Conservation (phyloP, 179 eudicot genomes). For the Silene vulgaris region DNA sequence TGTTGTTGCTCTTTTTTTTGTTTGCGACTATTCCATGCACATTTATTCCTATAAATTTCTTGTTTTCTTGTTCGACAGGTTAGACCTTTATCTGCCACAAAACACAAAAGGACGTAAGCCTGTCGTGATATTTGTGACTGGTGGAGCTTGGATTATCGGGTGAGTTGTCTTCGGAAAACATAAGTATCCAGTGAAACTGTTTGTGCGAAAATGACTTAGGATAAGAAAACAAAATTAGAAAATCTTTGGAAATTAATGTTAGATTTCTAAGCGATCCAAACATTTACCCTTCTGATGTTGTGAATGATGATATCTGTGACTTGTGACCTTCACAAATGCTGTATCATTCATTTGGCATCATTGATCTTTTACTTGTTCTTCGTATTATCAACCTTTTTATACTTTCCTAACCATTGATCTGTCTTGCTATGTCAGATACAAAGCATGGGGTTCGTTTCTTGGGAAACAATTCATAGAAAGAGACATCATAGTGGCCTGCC, state of each 20-base stretch:
- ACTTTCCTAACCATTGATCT: background rate
- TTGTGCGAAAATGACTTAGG: background rate
- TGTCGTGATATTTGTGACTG: slow-evolving; percentile 91
- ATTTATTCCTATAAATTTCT: background rate
- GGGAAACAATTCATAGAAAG: slow-evolving; percentile 82
- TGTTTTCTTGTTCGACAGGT: slow-evolving; percentile 41
- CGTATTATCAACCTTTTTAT: background rate
- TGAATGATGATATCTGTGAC: too few relatives aligned
- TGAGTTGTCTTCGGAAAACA: slow-evolving; percentile 31
- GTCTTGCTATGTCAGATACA: slow-evolving; percentile 53
- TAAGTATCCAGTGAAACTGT: slow-evolving; percentile 5
- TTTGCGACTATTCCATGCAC: background rate
- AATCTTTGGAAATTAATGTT: background rate
- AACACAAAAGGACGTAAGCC: slow-evolving; percentile 64
- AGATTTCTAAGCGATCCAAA: background rate
- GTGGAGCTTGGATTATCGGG: slow-evolving; percentile 99
- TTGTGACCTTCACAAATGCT: background rate
- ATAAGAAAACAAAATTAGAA: background rate
- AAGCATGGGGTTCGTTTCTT: slow-evolving; percentile 97
- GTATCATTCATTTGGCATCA: background rate
- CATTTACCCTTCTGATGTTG: background rate
- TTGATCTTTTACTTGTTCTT: slow-evolving; percentile 6
- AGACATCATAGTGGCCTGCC: slow-evolving; percentile 91
- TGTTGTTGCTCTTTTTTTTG: background rate
- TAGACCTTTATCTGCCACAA: slow-evolving; percentile 79